Conservation (phyloP, 2,329 filamentous ascomycete species). For the Scedosporium aurantiacum region DNA sequence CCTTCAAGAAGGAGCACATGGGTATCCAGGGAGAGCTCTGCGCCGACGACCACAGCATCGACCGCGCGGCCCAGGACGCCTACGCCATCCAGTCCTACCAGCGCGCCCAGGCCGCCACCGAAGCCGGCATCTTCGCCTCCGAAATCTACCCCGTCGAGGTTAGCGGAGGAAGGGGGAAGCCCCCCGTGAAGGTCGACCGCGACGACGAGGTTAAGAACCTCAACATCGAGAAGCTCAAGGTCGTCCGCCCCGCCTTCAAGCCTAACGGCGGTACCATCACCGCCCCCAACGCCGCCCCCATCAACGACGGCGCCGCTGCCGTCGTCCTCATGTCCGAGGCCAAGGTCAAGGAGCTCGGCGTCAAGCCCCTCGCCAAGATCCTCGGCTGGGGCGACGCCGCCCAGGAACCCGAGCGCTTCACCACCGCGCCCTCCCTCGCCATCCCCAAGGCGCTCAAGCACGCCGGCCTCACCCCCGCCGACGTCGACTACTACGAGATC, state of each 20-base stretch:
- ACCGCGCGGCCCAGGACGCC: constrained; percentile 79
- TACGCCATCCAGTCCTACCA: constrained; percentile 95
- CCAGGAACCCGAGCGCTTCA: constrained; percentile 88
- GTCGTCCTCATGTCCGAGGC: constrained; percentile 89
- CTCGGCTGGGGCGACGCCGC: constrained; percentile 94
- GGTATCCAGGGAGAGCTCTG: constrained; percentile 88
- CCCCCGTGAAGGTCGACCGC: constrained; percentile 63
- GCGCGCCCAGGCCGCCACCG: constrained; percentile 78
- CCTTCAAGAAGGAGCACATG: constrained; percentile 96
- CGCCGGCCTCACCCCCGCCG: constrained; percentile 65
- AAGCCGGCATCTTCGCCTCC: constrained; percentile 65
- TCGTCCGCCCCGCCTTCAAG: constrained; percentile 75
- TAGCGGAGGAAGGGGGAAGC: constrained; percentile 81
- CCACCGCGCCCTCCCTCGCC: constrained; percentile 80
- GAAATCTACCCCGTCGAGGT: constrained; percentile 91
- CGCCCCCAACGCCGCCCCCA: constrained; percentile 88
- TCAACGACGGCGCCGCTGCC: constrained; percentile 90
- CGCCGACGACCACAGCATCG: constrained; percentile 69
- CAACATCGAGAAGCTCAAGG: constrained; percentile 70
- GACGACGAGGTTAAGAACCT: constrained; percentile 97
- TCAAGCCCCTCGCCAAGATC: constrained; percentile 93
- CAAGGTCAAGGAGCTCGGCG: constrained; percentile 80
- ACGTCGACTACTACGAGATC: constrained; percentile 93
- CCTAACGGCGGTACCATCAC: constrained; percentile 79
- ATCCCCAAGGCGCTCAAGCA: constrained; percentile 97